phyloP scores from a whole-genome alignment of 805 yeast genomes.

The Pichia gijzeniarum region DNA sequence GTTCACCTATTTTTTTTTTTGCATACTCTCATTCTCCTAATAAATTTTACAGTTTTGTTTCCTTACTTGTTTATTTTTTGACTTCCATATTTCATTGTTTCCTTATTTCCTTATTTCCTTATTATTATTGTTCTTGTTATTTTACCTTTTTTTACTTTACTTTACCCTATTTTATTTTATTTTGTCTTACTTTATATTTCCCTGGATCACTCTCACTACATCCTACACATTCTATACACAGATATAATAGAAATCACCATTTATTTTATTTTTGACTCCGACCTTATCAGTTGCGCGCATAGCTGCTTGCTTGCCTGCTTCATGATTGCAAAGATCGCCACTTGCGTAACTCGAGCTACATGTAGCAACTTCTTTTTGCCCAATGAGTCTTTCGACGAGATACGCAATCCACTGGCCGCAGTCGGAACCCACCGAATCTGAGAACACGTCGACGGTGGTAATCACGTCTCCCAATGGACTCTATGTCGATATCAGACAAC shows the following conservation, averaged over 20 bases:
- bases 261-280: no score
- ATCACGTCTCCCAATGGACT: constrained; percentile 37
- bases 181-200: neutral
- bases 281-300: no score
- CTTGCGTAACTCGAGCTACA: no score
- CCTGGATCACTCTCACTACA: no score
- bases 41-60: neutral
- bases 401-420: constrained; percentile 44
- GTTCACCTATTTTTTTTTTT: neutral
- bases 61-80: neutral
- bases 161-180: no score
- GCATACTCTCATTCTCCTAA: neutral
- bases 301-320: no score
- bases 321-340: no score
- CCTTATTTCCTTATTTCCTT: neutral
- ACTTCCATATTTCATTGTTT: neutral
- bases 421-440: constrained; percentile 34
- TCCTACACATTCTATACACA: no score
- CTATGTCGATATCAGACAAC: constrained; percentile 43
- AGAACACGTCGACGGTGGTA: constrained; percentile 44
- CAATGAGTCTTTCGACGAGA: constrained; percentile 36
- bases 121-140: neutral
- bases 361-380: neutral
- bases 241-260: no score
- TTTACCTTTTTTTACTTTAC: no score